Conservation (phyloP, 2,329 filamentous ascomycete species). For the Phaeosphaeriaceae sp. region DNA sequence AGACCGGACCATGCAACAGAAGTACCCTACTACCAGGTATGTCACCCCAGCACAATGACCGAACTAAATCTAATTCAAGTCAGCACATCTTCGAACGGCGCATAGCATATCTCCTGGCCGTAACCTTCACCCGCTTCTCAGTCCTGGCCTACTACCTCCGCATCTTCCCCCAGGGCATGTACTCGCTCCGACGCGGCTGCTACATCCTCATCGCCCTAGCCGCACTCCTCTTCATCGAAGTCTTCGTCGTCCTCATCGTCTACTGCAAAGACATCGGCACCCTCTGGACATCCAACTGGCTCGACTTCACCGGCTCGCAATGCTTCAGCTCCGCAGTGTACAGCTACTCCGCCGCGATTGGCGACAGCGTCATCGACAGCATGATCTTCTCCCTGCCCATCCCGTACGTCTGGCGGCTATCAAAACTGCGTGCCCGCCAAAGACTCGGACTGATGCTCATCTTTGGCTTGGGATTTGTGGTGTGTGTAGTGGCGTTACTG, state of each 20-base stretch:
- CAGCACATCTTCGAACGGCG: slow-evolving; percentile 38
- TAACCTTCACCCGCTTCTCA: slow-evolving; percentile 43
- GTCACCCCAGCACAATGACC: not conserved
- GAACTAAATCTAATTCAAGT: not conserved
- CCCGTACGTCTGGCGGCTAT: slow-evolving; percentile 32
- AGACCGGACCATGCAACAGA: slow-evolving; percentile 27
- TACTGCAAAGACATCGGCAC: slow-evolving; percentile 31
- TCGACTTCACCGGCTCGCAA: slow-evolving; percentile 24
- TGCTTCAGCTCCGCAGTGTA: slow-evolving; percentile 37
- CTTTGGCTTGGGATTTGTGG: slow-evolving; percentile 34
- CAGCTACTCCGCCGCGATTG: slow-evolving; percentile 36
- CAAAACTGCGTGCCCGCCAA: slow-evolving; percentile 27
- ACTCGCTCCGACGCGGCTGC: slow-evolving; percentile 22
- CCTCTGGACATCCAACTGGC: slow-evolving; percentile 31
- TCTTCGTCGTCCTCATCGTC: slow-evolving; percentile 29
- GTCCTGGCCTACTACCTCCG: slow-evolving; percentile 46
- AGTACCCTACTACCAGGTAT: slow-evolving; percentile 31
- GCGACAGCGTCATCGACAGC: slow-evolving; percentile 32
- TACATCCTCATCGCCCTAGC: slow-evolving; percentile 27
- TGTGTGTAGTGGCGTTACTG: slow-evolving; percentile 34
- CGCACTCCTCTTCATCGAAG: slow-evolving; percentile 24
- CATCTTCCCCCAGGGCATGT: slow-evolving; percentile 38
- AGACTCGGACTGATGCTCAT: slow-evolving; percentile 28
- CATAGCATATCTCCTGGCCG: slow-evolving; percentile 46
- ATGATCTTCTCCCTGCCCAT: slow-evolving; percentile 36